Evolutionary conservation across 805 yeast genomes (phyloP).

Genomic region (Pichia kluyveri): DNA sequence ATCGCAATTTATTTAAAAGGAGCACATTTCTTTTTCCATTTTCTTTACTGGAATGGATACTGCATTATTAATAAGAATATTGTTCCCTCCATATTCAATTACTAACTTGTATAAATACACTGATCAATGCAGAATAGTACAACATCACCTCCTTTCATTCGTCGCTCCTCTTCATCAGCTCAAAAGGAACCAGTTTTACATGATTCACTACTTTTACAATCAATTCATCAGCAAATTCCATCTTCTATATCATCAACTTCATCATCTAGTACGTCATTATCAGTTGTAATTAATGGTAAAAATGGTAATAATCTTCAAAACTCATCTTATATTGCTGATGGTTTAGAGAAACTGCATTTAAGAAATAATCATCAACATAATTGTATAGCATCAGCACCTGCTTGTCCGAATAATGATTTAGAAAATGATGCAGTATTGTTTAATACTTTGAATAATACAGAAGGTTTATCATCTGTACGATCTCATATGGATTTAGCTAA

Average conservation of each 20-base stretch:
- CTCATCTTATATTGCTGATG: background rate
- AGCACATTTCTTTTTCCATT: no score
- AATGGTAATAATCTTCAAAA: background rate
- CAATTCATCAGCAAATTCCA: background rate
- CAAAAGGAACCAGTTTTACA: conserved; percentile 1
- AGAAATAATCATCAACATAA: background rate
- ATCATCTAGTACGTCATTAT: background rate
- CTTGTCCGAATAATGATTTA: background rate
- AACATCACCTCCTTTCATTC: background rate
- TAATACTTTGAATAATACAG: conserved; percentile 4
- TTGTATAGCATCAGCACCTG: background rate
- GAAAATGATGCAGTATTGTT: conserved; percentile 5
- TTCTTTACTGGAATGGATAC: no score
- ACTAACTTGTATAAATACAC: no score
- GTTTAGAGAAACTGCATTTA: background rate
- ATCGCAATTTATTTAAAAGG: no score
- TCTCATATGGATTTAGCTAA: conserved; percentile 72
- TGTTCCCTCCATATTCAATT: no score
- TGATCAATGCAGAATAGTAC: background rate
- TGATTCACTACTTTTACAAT: background rate
- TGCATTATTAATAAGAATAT: no score
- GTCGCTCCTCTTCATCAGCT: background rate
- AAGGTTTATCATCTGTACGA: conserved; percentile 42
- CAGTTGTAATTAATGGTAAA: background rate
- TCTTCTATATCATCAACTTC: background rate